Percentiles rank a stretch among this genome's conserved stretches.
phyloP scores from a whole-genome alignment of 129 eudicot species.

The Oenanthe sinensis region DNA sequence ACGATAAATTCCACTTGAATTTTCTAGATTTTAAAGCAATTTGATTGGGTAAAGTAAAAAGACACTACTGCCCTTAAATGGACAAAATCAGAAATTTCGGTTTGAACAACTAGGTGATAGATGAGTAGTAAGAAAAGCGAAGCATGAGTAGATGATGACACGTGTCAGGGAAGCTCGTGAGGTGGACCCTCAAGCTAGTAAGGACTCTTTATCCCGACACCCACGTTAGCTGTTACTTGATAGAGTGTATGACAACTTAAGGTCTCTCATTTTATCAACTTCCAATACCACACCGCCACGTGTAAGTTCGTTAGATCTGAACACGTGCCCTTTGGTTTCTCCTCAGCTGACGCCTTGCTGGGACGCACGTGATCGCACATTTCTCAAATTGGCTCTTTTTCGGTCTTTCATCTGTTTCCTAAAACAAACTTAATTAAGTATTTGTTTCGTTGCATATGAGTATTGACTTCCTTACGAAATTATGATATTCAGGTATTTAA shows the following conservation, averaged over 20 bases:
- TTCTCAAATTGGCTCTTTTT: neutral
- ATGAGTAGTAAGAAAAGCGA: slow-evolving; percentile 1
- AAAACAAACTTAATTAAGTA: too few relatives aligned
- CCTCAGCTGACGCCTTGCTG: slow-evolving; percentile 10
- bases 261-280: neutral
- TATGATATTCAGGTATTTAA: too few relatives aligned
- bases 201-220: slow-evolving; percentile 14
- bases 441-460: too few relatives aligned
- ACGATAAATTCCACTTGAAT: neutral
- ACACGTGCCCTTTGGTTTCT: slow-evolving; percentile 10
- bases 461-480: too few relatives aligned
- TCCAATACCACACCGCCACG: neutral
- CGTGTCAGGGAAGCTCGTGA: slow-evolving; percentile 46
- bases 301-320: neutral
- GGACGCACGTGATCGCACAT: slow-evolving; percentile 7
- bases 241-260: neutral
- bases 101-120: neutral
- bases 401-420: neutral
- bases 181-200: slow-evolving; percentile 31
- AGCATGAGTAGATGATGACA: slow-evolving; percentile 27
- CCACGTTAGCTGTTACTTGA: slow-evolving; percentile 39
- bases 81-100: neutral
- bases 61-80: neutral
- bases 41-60: neutral
- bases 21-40: neutral